Percentiles rank a stretch among this genome's conserved stretches.
These are phyloP conservation scores for Colletotrichum incanum DNA, from an alignment of 2,329 filamentous ascomycete genomes.

Conservation along the genomic window DNA sequence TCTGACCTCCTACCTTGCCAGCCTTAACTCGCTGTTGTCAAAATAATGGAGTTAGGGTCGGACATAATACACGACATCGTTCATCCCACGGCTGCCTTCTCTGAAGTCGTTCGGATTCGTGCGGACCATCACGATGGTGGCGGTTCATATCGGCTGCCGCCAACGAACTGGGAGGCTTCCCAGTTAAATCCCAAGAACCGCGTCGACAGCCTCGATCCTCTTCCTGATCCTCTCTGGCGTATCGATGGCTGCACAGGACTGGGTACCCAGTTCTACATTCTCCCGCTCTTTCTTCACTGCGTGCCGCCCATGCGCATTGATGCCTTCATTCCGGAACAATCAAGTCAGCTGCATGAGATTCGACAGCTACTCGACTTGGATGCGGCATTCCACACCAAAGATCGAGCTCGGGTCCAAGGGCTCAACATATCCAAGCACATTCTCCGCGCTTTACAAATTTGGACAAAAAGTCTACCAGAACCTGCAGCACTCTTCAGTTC, in stretches of 20 bases:
- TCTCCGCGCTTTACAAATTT: constrained; percentile 67
- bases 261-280: constrained; percentile 71
- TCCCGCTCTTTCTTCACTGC: constrained; percentile 66
- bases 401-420: constrained; percentile 61
- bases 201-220: constrained; percentile 68
- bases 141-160: constrained; percentile 7
- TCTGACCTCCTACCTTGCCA: constrained; percentile 19
- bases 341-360: constrained; percentile 57
- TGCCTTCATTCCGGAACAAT: constrained; percentile 69
- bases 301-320: constrained; percentile 70
- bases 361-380: constrained; percentile 65
- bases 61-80: constrained; percentile 69
- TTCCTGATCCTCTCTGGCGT: constrained; percentile 65
- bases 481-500: constrained; percentile 57
- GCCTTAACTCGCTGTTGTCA: constrained; percentile 35
- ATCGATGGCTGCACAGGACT: constrained; percentile 72
- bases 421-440: constrained; percentile 70
- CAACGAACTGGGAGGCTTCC: constrained; percentile 62
- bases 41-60: constrained; percentile 68
- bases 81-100: constrained; percentile 71
- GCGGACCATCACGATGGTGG: constrained; percentile 1
- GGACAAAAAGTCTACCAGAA: constrained; percentile 58
- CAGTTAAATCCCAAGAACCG: constrained; percentile 73
- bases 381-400: constrained; percentile 70
- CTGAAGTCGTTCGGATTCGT: neutral